Evolutionary conservation across 2,329 filamentous ascomycete species (phyloP).

Genomic region (Zelopaecilomyces penicillatus): DNA sequence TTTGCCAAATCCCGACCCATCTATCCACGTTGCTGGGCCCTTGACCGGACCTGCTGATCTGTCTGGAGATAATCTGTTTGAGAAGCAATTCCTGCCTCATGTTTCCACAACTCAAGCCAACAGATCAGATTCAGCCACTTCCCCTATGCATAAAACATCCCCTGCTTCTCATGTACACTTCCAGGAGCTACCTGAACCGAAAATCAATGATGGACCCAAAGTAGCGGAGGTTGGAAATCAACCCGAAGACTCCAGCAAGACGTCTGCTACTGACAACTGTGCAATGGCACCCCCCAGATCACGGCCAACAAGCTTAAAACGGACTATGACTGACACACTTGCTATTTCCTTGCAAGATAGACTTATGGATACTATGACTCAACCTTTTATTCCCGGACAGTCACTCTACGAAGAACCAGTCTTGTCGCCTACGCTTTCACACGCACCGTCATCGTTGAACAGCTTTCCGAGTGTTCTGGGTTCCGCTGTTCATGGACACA

Average conservation of each 20-base stretch:
- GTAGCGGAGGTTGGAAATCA: slow-evolving; percentile 18
- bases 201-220: slow-evolving; percentile 10
- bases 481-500: slow-evolving; percentile 71
- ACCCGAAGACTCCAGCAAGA: slow-evolving; percentile 44
- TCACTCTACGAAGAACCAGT: slow-evolving; percentile 27
- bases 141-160: slow-evolving; percentile 17
- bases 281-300: slow-evolving; percentile 47
- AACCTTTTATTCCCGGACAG: slow-evolving; percentile 58
- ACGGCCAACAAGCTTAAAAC: slow-evolving; percentile 62
- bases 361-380: slow-evolving; percentile 75
- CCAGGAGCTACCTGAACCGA: slow-evolving; percentile 6
- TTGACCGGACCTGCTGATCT: slow-evolving; percentile 72
- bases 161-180: slow-evolving; percentile 10
- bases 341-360: slow-evolving; percentile 70
- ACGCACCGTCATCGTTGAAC: slow-evolving; percentile 31
- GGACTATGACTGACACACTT: slow-evolving; percentile 79
- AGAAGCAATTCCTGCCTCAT: slow-evolving; percentile 62
- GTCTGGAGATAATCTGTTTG: slow-evolving; percentile 73
- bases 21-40: slow-evolving; percentile 42
- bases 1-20: slow-evolving; percentile 39
- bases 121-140: slow-evolving; percentile 26
- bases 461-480: slow-evolving; percentile 40
- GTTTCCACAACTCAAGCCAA: slow-evolving; percentile 42
- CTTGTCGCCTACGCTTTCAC: slow-evolving; percentile 35
- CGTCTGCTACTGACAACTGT: slow-evolving; percentile 47